Percentiles rank a stretch among this genome's conserved stretches.
Evolutionary conservation across 2,329 filamentous ascomycete genomes (phyloP).

Genomic region (Leptographium galeiforme): DNA sequence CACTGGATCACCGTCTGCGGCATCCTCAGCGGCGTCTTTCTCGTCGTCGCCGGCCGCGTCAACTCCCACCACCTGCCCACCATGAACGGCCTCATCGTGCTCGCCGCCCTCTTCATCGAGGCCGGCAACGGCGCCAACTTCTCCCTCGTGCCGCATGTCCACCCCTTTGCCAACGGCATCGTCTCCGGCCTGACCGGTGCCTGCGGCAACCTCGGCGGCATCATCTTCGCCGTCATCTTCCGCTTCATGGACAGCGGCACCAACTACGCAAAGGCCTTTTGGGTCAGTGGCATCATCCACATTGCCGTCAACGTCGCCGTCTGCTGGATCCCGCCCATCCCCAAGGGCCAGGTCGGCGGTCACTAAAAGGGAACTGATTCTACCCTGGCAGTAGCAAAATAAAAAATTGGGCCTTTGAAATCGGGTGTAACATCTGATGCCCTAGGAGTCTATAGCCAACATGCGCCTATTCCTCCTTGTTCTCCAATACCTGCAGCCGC

Average conservation of each 20-base stretch:
- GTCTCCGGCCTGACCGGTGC: slow-evolving; percentile 70
- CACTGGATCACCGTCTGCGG: slow-evolving; percentile 52
- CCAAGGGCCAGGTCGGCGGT: slow-evolving; percentile 37
- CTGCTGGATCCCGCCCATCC: slow-evolving; percentile 39
- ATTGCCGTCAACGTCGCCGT: slow-evolving; percentile 57
- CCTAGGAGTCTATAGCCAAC: no score
- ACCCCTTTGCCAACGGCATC: slow-evolving; percentile 66
- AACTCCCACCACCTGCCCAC: slow-evolving; percentile 47
- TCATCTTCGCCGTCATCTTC: slow-evolving; percentile 75
- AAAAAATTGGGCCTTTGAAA: no score
- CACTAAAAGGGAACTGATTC: slow-evolving; percentile 13
- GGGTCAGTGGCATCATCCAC: slow-evolving; percentile 69
- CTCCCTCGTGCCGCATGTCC: slow-evolving; percentile 73
- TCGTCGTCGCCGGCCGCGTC: slow-evolving; percentile 48
- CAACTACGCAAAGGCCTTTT: slow-evolving; percentile 57
- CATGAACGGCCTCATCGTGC: slow-evolving; percentile 65
- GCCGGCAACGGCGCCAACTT: slow-evolving; percentile 81
- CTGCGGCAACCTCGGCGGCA: slow-evolving; percentile 70
- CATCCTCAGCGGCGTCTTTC: slow-evolving; percentile 42
- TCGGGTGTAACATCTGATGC: no score
- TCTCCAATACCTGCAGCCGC: slow-evolving; percentile 18
- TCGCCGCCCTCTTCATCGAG: slow-evolving; percentile 72
- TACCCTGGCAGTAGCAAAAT: not conserved
- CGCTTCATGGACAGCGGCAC: slow-evolving; percentile 51
- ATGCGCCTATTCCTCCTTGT: not conserved